phyloP scores from a whole-genome alignment of 192 early-diverging fungal genomes.

The Chytriomyces sp. region DNA sequence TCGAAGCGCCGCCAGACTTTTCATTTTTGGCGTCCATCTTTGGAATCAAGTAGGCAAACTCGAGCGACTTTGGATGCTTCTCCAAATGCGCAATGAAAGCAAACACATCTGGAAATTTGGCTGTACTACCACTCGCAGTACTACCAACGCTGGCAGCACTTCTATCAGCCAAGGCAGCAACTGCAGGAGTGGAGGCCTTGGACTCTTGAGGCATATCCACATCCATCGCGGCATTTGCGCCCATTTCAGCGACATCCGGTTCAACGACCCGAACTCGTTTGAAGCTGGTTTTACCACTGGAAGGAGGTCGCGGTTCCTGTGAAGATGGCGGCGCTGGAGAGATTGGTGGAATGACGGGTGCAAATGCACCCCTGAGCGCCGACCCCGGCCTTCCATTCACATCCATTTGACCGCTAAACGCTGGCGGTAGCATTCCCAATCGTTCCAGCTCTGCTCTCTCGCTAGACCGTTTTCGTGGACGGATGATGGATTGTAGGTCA shows the following conservation, averaged over 20 bases:
- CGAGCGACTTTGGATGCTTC: slow-evolving; percentile 43
- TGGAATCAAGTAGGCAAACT: slow-evolving; percentile 49
- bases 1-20: slow-evolving; percentile 3
- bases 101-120: slow-evolving; percentile 29
- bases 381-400: neutral
- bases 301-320: neutral
- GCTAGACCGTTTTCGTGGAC: slow-evolving; percentile 20
- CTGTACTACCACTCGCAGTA: neutral
- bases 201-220: neutral
- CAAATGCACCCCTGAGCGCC: neutral
- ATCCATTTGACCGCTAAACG: neutral
- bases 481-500: slow-evolving; percentile 20
- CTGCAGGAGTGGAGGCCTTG: neutral
- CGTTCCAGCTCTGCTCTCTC: slow-evolving; percentile 29
- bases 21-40: slow-evolving; percentile 6
- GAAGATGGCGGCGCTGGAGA: neutral
- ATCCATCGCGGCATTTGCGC: neutral
- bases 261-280: slow-evolving; percentile 26
- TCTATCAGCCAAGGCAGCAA: neutral
- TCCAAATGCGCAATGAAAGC: slow-evolving; percentile 38
- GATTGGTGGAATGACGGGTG: slow-evolving; percentile 15
- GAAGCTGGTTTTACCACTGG: neutral
- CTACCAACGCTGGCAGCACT: neutral
- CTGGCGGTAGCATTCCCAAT: slow-evolving; percentile 17
- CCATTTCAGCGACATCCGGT: neutral